Base-by-base conservation (phyloP, 345 rosid genomes). In the Trapa bicornis region DNA sequence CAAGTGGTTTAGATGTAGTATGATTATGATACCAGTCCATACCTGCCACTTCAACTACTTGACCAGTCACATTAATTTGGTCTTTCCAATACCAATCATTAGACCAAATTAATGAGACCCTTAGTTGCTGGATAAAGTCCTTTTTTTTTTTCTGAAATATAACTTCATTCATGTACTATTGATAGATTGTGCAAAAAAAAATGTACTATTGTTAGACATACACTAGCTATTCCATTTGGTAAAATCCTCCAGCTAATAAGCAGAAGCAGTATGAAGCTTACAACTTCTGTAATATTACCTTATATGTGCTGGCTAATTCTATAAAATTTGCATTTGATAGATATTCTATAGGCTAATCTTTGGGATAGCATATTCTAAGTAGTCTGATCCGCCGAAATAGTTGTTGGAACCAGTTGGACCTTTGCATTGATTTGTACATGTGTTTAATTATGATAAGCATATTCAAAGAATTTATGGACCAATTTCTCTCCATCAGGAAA, bases 401-500 rank as follows among this genome's bases (percentile, higher is more conserved):
- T 50, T 50, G 17, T 13, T 54, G 33, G 60, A 22, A 10, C 33
- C 60, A n/a, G 22, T 54, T n/a, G 8, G 2, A n/a, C 29, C 29
- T 22, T 8, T 54, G 60, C 60, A n/a, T n/a, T 54, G 33, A 54
- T 22, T 54, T 54, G 60, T 58, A 22, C 29, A 22, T 22, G 29
- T 22, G 29, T 22, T 22, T 22, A 22, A 22, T 22, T 22, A 22
- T 22, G 29, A 22, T 22, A 22, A 22, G 29, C 29, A 22, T 22
- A 22, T 22, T 22, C 29, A 22, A 22, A 22, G 29, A 22, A 22
- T 22, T 22, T 22, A 22, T 22, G 29, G 29, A 22, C 29, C 29
- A 22, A 22, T 22, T 65, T 62, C 57, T 54, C 68, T 47, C 68
- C 47, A 13, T 67, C 83, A 94, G 99, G 92, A 87, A 75, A 67